Base-by-base conservation (phyloP, 306 rosid genomes). In the Corylus americana region DNA sequence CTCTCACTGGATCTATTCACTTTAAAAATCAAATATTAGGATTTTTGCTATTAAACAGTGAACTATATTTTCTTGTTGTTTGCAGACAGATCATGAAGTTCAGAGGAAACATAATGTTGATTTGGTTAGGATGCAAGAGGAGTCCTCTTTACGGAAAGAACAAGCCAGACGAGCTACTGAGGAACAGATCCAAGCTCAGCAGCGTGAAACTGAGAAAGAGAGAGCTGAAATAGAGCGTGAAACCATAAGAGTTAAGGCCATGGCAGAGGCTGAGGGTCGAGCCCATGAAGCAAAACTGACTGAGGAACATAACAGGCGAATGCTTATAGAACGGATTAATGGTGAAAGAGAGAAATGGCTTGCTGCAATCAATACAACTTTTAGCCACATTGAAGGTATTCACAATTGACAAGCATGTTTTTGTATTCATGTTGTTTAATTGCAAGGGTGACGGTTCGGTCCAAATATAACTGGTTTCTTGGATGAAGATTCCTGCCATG, bases 281-380 rank as follows among this genome's bases (percentile, higher is more conserved):
- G 98, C 86, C 70, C 94, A 86, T 80, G 97, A 93, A 83, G 96
- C 94, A 53, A 91, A 91, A 78, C 84, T 93, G 84, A 93, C 92
- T 0, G 98, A 90, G 87, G 98, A 96, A 69, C 96, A 91, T 75
- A 96, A 90, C 71, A 83, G 97, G 84, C 89, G 97, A 86, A 88
- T 91, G 98, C 96, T 96, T 50, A 62, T 88, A 50, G 99, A 96
- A 71, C 87, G 89, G 67, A 77, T 96, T 78, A 94, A 87, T 53
- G 99, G 98, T 61, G 98, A 96, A 91, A 91, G 83, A 70, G 98
- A 96, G 78, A 96, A 96, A 87, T 96, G 98, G 99, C 93, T 96
- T 79, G 97, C 99, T 74, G 99, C 99, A 72, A 96, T 96, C 63
- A 91, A 93, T 82, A 83, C 99, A 71, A 83, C 98, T 78, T 93